These are phyloP conservation scores for Hippophae rhamnoides DNA, from an alignment of 306 rosid genomes.

Conservation along the genomic window DNA sequence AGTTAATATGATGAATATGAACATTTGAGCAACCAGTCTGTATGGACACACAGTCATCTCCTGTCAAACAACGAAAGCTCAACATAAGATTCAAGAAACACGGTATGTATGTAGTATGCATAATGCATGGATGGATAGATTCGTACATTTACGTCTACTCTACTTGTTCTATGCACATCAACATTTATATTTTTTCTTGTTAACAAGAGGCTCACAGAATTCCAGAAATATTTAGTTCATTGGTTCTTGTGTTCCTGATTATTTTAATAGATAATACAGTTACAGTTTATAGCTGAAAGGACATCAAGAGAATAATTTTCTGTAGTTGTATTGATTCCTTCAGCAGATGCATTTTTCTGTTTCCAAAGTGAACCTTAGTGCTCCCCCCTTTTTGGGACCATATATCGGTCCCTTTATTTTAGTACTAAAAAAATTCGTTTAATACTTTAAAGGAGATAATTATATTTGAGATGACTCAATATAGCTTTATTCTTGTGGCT, in stretches of 20 bases:
- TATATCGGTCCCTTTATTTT: not conserved
- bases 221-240: conserved; percentile 24
- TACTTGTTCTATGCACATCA: too few species aligned
- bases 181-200: not conserved
- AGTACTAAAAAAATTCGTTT: too few species aligned
- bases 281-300: conserved; percentile 40
- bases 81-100: not conserved
- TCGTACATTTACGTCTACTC: too few species aligned
- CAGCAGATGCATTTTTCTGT: not conserved
- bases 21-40: conserved; percentile 88
- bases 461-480: too few species aligned
- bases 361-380: conserved; percentile 28
- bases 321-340: conserved; percentile 2
- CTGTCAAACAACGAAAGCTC: conserved; percentile 27
- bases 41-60: conserved; percentile 98
- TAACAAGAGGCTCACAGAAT: conserved; percentile 10
- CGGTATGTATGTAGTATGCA: not conserved
- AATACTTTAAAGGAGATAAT: not conserved
- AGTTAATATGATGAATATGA: conserved; percentile 72
- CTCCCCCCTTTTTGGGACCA: conserved; percentile 13
- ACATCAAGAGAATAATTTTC: conserved; percentile 22
- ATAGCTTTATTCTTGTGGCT: not conserved
- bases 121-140: not conserved
- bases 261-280: conserved; percentile 46
- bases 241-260: conserved; percentile 18